Evolutionary conservation across 164 flowering plant genomes (phyloP).

Genomic region (Dillenia turbinata): DNA sequence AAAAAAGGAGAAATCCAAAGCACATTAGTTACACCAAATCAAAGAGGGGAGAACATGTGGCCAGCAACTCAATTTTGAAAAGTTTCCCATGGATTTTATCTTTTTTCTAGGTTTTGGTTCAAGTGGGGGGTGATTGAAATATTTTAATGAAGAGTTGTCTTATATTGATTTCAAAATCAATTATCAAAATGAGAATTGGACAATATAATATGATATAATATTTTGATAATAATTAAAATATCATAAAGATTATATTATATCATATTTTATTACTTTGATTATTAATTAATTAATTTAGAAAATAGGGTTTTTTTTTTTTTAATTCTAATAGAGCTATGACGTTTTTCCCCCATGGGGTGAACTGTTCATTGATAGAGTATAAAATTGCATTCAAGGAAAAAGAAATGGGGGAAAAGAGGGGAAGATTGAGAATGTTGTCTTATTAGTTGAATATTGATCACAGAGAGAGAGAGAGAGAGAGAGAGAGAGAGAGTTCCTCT

Average conservation of each 20-base stretch:
- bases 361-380: constrained; percentile 1
- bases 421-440: constrained; percentile 4
- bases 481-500: constrained; percentile 1
- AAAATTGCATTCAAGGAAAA: neutral
- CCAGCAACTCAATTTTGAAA: constrained; percentile 20
- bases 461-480: constrained; percentile 4
- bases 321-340: neutral
- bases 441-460: constrained; percentile 6
- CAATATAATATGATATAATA: neutral
- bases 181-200: no score
- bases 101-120: constrained; percentile 7
- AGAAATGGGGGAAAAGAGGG: neutral
- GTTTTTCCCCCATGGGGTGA: constrained; percentile 8
- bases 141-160: no score
- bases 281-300: no score
- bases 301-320: no score
- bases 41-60: constrained; percentile 35
- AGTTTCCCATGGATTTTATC: constrained; percentile 14
- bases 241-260: no score
- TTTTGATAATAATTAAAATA: constrained; percentile 4
- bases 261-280: no score
- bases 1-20: constrained; percentile 3
- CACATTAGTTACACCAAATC: constrained; percentile 5
- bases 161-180: no score
- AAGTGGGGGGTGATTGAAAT: constrained; percentile 1